Conservation (phyloP, 2,329 filamentous ascomycete species). For the Epichloe amarillans region DNA sequence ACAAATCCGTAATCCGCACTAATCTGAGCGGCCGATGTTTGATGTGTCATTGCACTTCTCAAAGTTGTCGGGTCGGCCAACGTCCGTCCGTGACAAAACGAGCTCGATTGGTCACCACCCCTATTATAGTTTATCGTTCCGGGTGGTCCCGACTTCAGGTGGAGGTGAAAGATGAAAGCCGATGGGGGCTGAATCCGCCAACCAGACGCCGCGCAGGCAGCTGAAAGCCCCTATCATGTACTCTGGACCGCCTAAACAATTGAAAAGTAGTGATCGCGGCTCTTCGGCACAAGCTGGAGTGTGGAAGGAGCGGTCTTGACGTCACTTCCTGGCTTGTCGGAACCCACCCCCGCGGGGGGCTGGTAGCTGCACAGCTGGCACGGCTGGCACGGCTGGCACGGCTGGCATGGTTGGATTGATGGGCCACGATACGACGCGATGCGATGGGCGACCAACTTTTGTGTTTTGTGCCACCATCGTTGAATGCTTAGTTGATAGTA, state of each 20-base stretch:
- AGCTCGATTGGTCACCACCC: neutral
- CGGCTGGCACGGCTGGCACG: neutral
- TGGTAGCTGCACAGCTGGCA: neutral
- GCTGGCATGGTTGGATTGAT: neutral
- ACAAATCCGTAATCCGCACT: too few species aligned
- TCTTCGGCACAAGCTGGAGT: constrained; percentile 1
- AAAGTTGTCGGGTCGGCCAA: neutral
- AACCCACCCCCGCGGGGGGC: neutral
- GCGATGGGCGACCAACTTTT: neutral
- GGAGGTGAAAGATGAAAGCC: neutral
- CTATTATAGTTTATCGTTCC: neutral
- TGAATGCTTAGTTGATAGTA: neutral
- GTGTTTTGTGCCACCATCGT: neutral
- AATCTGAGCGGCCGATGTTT: constrained; percentile 22
- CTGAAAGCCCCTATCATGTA: neutral
- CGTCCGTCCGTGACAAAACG: neutral
- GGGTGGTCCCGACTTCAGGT: neutral
- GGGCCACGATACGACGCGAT: neutral
- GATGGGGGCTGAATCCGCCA: neutral
- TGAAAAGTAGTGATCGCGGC: neutral
- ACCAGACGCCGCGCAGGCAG: neutral
- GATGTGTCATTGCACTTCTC: neutral
- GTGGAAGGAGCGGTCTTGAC: constrained; percentile 1
- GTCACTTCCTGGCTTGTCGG: neutral
- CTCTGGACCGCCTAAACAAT: too few species aligned